Conservation (phyloP, 176 grass and related monocot species). For the Hordeum vulgare region MorexV3_pseudomolecules_assembly NC_058523.1:374408103-374408602, state of each 20-base stretch:
- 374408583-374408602: not conserved
- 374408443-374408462: not conserved
- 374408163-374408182: no score
- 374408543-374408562: conserved; percentile 8
- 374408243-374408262: not conserved
- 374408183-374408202: no score
- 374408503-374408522: not conserved
- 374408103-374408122: no score
- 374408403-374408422: not conserved
- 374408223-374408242: no score
- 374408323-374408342: not conserved
- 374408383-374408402: conserved; percentile 14
- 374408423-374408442: conserved; percentile 11
- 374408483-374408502: not conserved
- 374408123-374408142: no score
- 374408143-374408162: no score
- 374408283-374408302: conserved; percentile 22
- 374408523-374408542: not conserved
- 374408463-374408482: not conserved
- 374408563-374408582: not conserved
- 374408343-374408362: not conserved
- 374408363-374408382: not conserved
- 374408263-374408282: not conserved
- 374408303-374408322: not conserved
- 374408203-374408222: no score